A percentile compares a stretch with the other conserved stretches of the same genome.
Evolutionary conservation across 345 rosid genomes (phyloP).

Genomic region (rapeseed (Brassica napus)): Da-Ae NC_063446.1:22706501-22707000

Average conservation of each 20-base stretch:
- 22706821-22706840: constrained; percentile 63
- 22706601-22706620: constrained; percentile 80
- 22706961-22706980: constrained; percentile 97
- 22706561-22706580: constrained; percentile 4
- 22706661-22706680: constrained; percentile 57
- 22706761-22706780: constrained; percentile 85
- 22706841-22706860: constrained; percentile 9
- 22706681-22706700: constrained; percentile 12
- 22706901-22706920: constrained; percentile 96
- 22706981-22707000: constrained; percentile 73
- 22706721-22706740: constrained; percentile 17
- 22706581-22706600: constrained; percentile 51
- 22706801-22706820: constrained; percentile 99
- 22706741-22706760: constrained; percentile 62
- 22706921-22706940: constrained; percentile 89
- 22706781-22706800: constrained; percentile 86
- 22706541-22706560: neutral
- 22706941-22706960: constrained; percentile 92
- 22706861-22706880: constrained; percentile 25
- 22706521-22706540: constrained; percentile 7
- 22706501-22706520: constrained; percentile 1
- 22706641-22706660: constrained; percentile 89
- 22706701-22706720: neutral
- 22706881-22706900: constrained; percentile 8
- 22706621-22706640: constrained; percentile 99